phyloP scores from a whole-genome alignment of 73 alveolate genomes.

The Paramecium tetraurelia region DNA sequence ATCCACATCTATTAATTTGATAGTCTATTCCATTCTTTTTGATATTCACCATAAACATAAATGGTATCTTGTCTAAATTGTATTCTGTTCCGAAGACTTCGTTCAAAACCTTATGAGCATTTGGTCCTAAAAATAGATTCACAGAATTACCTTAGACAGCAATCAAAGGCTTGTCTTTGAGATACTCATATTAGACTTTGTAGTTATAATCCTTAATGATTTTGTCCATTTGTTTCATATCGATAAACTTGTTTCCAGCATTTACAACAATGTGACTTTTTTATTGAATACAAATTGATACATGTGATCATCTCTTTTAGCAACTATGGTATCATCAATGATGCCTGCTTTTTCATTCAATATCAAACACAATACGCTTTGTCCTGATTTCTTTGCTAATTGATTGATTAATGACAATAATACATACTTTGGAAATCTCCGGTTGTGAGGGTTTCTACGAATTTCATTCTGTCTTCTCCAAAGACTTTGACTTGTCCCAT shows the following conservation, averaged over 20 bases:
- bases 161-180: constrained; percentile 60
- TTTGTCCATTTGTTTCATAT: constrained; percentile 75
- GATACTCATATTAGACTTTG: constrained; percentile 65
- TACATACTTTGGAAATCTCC: constrained; percentile 69
- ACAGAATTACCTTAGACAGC: constrained; percentile 65
- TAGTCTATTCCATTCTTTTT: constrained; percentile 7
- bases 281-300: background rate
- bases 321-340: constrained; percentile 86
- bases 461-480: constrained; percentile 77
- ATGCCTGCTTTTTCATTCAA: constrained; percentile 91
- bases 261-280: constrained; percentile 83
- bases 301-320: constrained; percentile 56
- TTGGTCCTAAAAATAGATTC: constrained; percentile 74
- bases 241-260: constrained; percentile 94
- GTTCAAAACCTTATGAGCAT: constrained; percentile 67
- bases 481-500: constrained; percentile 81
- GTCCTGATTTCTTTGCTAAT: constrained; percentile 66
- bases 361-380: constrained; percentile 79
- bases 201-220: constrained; percentile 57
- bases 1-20: constrained; percentile 80
- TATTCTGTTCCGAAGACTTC: constrained; percentile 61
- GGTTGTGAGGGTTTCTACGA: constrained; percentile 72
- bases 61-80: background rate
- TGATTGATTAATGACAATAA: background rate
- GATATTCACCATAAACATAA: constrained; percentile 28